Base-by-base conservation (phyloP, 345 rosid genomes). In the Pistacia integerrima region DNA sequence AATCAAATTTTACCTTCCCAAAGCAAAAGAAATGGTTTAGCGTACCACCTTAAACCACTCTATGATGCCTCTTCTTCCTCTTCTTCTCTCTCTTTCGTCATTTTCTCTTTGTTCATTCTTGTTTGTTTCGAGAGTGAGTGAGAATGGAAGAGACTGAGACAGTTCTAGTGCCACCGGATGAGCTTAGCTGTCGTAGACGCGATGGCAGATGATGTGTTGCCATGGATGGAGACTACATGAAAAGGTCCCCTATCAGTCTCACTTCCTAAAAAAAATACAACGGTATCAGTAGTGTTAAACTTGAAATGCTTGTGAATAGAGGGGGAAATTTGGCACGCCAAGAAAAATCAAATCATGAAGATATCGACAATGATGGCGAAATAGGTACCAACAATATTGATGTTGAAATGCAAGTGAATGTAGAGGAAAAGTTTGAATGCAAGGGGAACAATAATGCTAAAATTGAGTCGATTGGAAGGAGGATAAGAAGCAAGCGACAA, bases 251-350 rank as follows among this genome's bases (percentile, higher is more conserved):
- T 68, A 58, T 16, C 41, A 68, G 59, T 5, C 6, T 14, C 72
- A 51, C 51, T 68, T 16, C 25, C 72, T 68, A 22, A 10, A 5
- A 46, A 36, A 22, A 22, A 22, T 22, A 22, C 22, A 22, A 22
- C 22, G 38, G 38, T 36, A 36, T 4, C 5, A 4, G 38, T 1
- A 36, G 5, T 36, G 38, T 36, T 36, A 4, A 36, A 36, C 4
- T 36, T 36, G 38, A 36, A 36, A 36, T 36, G 38, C 38, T 2
- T 2, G 38, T 36, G 38, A 36, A 4, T 36, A 36, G 38, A 36
- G 1, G 5, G 38, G 38, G 72, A 76, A 8, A 81, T 84, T 49
- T 72, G 81, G 74, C 80, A 82, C 33, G 38, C 38, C 3, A 36
- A 36, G 38, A 36, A 4, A 36, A 36, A 36, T 36, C 38, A 2